These are phyloP conservation scores for Pleurotus sapidus DNA, from an alignment of 768 basidiomycete species.

Conservation along the genomic window DNA sequence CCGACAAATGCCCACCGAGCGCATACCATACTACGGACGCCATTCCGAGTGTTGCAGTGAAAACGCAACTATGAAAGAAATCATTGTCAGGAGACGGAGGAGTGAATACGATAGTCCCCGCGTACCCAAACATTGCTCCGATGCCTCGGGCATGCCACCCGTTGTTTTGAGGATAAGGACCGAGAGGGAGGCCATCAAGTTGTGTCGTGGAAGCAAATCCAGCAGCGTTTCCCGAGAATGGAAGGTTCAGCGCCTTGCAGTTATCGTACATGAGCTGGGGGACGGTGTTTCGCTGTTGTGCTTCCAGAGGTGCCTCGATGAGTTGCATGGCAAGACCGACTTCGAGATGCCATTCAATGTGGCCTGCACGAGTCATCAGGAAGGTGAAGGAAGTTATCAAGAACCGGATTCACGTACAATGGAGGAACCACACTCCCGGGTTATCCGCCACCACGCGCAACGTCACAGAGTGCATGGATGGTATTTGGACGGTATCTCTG, in stretches of 20 bases:
- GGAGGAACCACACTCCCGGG: constrained; percentile 87
- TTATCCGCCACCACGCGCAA: constrained; percentile 86
- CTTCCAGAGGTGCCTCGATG: constrained; percentile 74
- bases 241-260: constrained; percentile 59
- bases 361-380: constrained; percentile 39
- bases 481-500: constrained; percentile 86
- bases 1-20: constrained; percentile 67
- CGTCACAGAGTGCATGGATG: constrained; percentile 62
- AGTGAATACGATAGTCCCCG: neutral
- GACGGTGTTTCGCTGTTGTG: constrained; percentile 52
- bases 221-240: constrained; percentile 82
- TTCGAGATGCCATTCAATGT: constrained; percentile 86
- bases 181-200: constrained; percentile 57
- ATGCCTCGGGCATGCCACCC: constrained; percentile 78
- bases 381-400: neutral
- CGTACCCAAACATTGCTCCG: constrained; percentile 71
- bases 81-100: constrained; percentile 12
- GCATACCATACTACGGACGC: constrained; percentile 83
- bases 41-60: constrained; percentile 86
- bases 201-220: constrained; percentile 72
- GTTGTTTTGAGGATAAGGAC: constrained; percentile 70
- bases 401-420: constrained; percentile 48
- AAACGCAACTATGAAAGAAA: constrained; percentile 54
- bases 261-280: constrained; percentile 69
- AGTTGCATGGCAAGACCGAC: constrained; percentile 83